Evolutionary conservation across 2,329 filamentous ascomycete species (phyloP), one percentile per base, ranked within the genome.

Genomic region (Epichloe sp.): DNA sequence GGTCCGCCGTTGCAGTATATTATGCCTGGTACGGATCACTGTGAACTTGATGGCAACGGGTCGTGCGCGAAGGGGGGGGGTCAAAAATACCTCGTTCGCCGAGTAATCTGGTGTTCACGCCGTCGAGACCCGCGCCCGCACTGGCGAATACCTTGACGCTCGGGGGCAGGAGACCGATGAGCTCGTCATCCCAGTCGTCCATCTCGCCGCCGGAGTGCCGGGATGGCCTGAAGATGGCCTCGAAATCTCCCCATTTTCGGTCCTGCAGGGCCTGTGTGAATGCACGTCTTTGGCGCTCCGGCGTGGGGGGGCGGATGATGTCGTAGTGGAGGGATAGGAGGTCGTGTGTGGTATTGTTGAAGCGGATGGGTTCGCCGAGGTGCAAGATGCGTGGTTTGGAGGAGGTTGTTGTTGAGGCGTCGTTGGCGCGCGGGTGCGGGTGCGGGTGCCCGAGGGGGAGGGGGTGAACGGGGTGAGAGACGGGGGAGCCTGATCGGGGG

Each of bases 1-100:
- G 80, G 74, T 2, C 83, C 83, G 3, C 80, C 77, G 66, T 88
- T 88, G 71, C 84, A 88, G 67, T 88, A 88, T 48, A 83, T 67
- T 55, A 86, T 77, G 38, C 80, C 77, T 77, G 47, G 17, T 34
- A 14, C 23, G 23, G 23, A 26, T 26, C 1, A 26, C 8, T 21
- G 19, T 17, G n/a, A 43, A 19, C 19, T 17, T 43, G 23, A 19
- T 38, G 7, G 2, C n/a, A 6, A 3, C 17, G 8, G 26, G 26
- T 31, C 8, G 26, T 10, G 8, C 1, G 8, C 3, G 21, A 4
- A 5, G 8, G 23, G 26, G 2, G 8, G 8, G 10, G 8, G 26
- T 31, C 26, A 1, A 31, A 31, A 7, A 15, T 62, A 78, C 79
- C 83, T 60, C 73, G 73, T 54, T 78, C 70, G 1, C 78, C 84